A percentile compares a stretch with the other conserved stretches of the same genome.
These are phyloP conservation scores for Lodderomyces orthopsilosis DNA, from an alignment of 1,139 yeast species.

Conservation along the genomic window DNA sequence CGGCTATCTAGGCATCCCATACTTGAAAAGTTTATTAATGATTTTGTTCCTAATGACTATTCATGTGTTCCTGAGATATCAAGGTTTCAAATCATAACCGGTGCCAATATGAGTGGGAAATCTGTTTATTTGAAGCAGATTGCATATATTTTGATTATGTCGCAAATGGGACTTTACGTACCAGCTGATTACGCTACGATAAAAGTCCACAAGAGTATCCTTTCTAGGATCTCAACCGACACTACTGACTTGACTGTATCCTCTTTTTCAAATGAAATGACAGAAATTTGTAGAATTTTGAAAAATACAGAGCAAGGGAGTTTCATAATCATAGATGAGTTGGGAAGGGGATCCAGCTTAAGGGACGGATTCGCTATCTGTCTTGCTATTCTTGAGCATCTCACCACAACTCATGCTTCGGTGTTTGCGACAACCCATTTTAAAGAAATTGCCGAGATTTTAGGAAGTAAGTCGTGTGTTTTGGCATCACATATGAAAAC, in stretches of 20 bases:
- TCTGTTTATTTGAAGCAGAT: conserved; percentile 48
- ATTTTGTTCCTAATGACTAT: conserved; percentile 38
- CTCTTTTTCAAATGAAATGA: conserved; percentile 51
- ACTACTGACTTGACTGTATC: conserved; percentile 38
- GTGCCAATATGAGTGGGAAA: conserved; percentile 56
- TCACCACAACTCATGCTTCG: conserved; percentile 21
- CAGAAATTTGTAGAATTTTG: conserved; percentile 42
- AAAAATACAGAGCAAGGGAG: conserved; percentile 29
- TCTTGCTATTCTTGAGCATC: conserved; percentile 33
- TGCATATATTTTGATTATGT: conserved; percentile 43
- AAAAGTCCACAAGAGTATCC: conserved; percentile 38
- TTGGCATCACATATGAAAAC: conserved; percentile 26
- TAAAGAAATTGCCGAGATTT: conserved; percentile 29
- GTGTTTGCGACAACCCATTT: conserved; percentile 41
- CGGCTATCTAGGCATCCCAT: conserved; percentile 41
- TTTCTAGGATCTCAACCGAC: conserved; percentile 47
- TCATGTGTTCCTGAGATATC: conserved; percentile 31
- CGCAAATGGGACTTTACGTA: conserved; percentile 50
- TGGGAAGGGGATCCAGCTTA: conserved; percentile 48
- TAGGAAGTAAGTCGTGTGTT: conserved; percentile 26
- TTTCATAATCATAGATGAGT: conserved; percentile 47
- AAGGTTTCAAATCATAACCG: conserved; percentile 42
- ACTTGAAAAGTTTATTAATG: conserved; percentile 22
- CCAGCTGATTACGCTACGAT: conserved; percentile 46
- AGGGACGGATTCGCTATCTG: conserved; percentile 41